A percentile compares a stretch with the other conserved stretches of the same genome.
Conservation (phyloP, 257 asterid genomes). For the Galeopsis tetrahit region DNA sequence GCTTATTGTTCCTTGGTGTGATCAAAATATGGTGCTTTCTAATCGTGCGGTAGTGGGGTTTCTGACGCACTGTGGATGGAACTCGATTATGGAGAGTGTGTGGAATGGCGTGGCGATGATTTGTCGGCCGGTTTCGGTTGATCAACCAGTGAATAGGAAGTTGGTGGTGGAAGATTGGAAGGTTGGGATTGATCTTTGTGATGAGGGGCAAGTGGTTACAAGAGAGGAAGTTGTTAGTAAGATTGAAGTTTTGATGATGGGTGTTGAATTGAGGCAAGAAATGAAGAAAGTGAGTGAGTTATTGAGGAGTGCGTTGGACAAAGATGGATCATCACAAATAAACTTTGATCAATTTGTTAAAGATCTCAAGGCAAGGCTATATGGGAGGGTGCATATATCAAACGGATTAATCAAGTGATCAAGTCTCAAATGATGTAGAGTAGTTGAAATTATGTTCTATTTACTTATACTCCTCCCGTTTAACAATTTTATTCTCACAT, state of each 20-base stretch:
- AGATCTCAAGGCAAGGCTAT: not conserved
- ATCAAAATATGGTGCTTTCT: not conserved
- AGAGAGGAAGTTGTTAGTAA: constrained; percentile 1
- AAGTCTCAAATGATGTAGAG: too few species aligned
- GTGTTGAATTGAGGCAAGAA: not conserved
- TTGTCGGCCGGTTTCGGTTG: not conserved
- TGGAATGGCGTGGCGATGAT: constrained; percentile 5
- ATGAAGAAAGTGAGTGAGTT: not conserved
- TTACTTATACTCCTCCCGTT: too few species aligned
- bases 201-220: not conserved
- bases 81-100: not conserved
- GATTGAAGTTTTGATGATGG: not conserved
- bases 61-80: not conserved
- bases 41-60: not conserved
- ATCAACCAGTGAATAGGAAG: not conserved
- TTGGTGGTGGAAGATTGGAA: constrained; percentile 1
- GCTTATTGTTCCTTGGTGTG: not conserved
- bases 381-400: not conserved
- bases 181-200: not conserved
- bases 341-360: not conserved
- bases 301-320: not conserved
- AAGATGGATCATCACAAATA: not conserved
- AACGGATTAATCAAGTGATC: too few species aligned
- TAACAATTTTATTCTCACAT: too few species aligned
- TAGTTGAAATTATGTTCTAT: too few species aligned